Evolutionary conservation across 805 yeast genomes (phyloP).

Genomic region (Blastobotrys attinorum): DNA sequence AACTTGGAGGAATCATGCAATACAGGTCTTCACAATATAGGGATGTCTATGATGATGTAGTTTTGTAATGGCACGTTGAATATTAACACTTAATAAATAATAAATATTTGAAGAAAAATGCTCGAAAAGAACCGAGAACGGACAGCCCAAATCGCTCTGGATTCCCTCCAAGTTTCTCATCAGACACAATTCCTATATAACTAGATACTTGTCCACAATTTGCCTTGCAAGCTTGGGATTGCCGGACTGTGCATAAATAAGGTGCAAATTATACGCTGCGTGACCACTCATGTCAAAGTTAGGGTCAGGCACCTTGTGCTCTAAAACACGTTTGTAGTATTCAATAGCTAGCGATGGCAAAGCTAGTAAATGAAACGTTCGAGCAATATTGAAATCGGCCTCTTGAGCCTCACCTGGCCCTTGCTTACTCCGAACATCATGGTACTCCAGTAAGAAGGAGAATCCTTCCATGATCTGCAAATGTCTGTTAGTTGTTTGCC

Average conservation of each 20-base stretch:
- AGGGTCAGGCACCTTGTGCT: constrained; percentile 29
- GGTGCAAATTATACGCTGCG: constrained; percentile 77
- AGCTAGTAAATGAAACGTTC: constrained; percentile 79
- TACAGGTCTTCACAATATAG: too few species aligned
- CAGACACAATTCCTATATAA: too few species aligned
- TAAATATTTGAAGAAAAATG: too few species aligned
- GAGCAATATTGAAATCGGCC: constrained; percentile 71
- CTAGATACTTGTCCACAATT: constrained; percentile 59
- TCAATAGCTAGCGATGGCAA: constrained; percentile 62
- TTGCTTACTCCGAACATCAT: constrained; percentile 36
- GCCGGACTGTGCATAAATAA: constrained; percentile 70
- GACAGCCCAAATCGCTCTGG: too few species aligned
- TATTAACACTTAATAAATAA: too few species aligned
- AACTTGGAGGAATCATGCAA: constrained; percentile 50
- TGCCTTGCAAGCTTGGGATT: constrained; percentile 56
- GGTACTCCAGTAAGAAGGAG: constrained; percentile 67
- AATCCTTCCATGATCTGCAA: constrained; percentile 83
- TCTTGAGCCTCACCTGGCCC: constrained; percentile 56
- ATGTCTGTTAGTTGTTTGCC: constrained; percentile 80
- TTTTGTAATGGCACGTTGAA: too few species aligned
- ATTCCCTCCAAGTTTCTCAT: too few species aligned
- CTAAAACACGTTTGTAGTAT: constrained; percentile 65
- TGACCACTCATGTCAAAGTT: constrained; percentile 61
- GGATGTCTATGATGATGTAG: too few species aligned
- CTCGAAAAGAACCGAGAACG: too few species aligned